These are phyloP conservation scores for Iris pallida DNA, from an alignment of 116 monocot species.

Conservation along the genomic window DNA sequence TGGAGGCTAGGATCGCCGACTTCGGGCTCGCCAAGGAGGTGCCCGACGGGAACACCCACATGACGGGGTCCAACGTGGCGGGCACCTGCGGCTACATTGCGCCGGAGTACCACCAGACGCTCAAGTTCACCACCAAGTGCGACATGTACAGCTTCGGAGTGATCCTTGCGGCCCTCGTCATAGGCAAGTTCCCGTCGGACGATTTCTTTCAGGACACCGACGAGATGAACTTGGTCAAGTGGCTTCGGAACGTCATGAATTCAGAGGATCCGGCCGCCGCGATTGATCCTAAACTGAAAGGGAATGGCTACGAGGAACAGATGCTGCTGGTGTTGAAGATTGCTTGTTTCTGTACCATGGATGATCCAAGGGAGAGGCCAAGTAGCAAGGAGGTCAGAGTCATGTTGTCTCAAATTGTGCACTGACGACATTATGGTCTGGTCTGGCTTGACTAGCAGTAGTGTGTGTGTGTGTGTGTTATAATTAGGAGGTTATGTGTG, in stretches of 20 bases:
- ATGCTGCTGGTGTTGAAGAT: slow-evolving; percentile 46
- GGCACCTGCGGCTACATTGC: slow-evolving; percentile 82
- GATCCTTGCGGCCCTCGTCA: slow-evolving; percentile 58
- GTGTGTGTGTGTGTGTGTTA: no score
- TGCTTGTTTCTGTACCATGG: slow-evolving; percentile 50
- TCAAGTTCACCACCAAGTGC: slow-evolving; percentile 64
- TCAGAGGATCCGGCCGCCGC: slow-evolving; percentile 13
- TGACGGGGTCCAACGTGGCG: slow-evolving; percentile 48
- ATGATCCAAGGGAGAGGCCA: slow-evolving; percentile 50
- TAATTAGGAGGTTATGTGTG: no score
- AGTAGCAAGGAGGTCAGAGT: slow-evolving; percentile 44
- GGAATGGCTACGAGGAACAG: slow-evolving; percentile 30
- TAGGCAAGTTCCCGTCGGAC: slow-evolving; percentile 60
- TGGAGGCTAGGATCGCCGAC: slow-evolving; percentile 67
- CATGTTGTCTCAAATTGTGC: slow-evolving; percentile 42
- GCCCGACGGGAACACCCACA: slow-evolving; percentile 48
- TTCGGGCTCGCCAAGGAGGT: slow-evolving; percentile 77
- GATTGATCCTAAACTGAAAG: slow-evolving; percentile 34
- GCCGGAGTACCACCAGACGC: slow-evolving; percentile 73
- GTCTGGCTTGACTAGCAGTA: no score
- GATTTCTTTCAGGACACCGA: slow-evolving; percentile 58
- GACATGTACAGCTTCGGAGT: slow-evolving; percentile 81
- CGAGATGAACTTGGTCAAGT: slow-evolving; percentile 54
- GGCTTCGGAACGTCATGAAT: slow-evolving; percentile 44
- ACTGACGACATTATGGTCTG: not conserved